Conservation (phyloP, 441 rosid species). For the Raphanus hybrid region DNA sequence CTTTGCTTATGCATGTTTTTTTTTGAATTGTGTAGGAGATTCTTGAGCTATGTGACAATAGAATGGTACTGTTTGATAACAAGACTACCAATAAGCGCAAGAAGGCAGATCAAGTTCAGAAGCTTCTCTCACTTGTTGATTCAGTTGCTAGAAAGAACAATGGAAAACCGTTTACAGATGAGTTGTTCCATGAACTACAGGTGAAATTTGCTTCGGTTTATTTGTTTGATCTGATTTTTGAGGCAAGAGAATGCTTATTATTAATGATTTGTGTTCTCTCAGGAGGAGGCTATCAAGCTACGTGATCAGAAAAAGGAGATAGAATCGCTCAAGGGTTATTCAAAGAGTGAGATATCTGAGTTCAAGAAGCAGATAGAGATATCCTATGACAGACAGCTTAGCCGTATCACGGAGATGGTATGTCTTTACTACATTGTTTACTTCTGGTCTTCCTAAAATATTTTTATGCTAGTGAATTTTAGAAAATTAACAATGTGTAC, state of each 20-base stretch:
- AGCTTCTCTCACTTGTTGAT: constrained; percentile 67
- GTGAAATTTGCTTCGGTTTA: constrained; percentile 36
- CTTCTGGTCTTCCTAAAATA: no score
- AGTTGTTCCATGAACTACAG: constrained; percentile 67
- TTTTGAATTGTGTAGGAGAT: constrained; percentile 54
- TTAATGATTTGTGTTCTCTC: constrained; percentile 16
- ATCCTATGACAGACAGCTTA: constrained; percentile 69
- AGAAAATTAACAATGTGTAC: no score
- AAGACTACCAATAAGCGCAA: constrained; percentile 63
- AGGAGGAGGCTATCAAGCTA: constrained; percentile 72
- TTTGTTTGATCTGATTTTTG: not conserved
- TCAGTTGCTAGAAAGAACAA: constrained; percentile 53
- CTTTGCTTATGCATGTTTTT: not conserved
- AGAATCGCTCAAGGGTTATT: constrained; percentile 60
- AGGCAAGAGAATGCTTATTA: constrained; percentile 23
- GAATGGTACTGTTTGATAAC: constrained; percentile 77
- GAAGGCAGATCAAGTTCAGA: constrained; percentile 58
- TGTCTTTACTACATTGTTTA: not conserved
- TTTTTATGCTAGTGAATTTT: no score
- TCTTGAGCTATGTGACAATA: constrained; percentile 58
- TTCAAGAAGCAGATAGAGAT: constrained; percentile 64
- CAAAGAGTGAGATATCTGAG: constrained; percentile 60
- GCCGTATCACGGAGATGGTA: constrained; percentile 69
- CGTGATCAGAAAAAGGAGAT: constrained; percentile 66
- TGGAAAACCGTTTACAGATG: constrained; percentile 78